phyloP scores from a whole-genome alignment of 441 rosid species.

The Pelargonium cotyledonis region DNA sequence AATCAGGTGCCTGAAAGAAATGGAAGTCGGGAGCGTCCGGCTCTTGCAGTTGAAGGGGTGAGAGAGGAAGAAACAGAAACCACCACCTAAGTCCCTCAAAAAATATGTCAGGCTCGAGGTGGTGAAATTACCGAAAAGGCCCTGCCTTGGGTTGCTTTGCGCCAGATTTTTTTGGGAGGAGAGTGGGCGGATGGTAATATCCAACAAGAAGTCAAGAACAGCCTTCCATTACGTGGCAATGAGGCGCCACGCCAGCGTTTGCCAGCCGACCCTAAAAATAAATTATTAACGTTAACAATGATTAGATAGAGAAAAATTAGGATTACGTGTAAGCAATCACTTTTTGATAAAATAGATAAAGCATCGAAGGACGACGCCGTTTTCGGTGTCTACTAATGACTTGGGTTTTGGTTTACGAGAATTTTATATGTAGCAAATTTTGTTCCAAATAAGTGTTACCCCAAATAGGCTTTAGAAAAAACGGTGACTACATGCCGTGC shows the following conservation, averaged over 20 bases:
- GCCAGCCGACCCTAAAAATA: slow-evolving; percentile 11
- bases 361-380: no score
- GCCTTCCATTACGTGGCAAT: neutral
- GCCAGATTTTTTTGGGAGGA: neutral
- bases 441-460: no score
- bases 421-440: no score
- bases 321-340: neutral
- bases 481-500: no score
- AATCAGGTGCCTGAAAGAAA: neutral
- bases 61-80: neutral
- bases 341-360: neutral
- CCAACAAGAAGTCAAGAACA: no score
- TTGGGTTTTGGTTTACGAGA: no score
- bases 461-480: no score
- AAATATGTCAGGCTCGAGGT: neutral
- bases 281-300: neutral
- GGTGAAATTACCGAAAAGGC: neutral
- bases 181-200: neutral
- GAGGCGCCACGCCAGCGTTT: slow-evolving; percentile 17
- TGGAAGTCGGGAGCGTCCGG: neutral
- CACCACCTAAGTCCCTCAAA: neutral
- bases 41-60: neutral
- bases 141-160: neutral
- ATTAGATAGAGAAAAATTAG: neutral
- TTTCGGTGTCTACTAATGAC: no score